phyloP scores from a whole-genome alignment of 805 yeast species.

The Suhomyces canberraensis region DNA sequence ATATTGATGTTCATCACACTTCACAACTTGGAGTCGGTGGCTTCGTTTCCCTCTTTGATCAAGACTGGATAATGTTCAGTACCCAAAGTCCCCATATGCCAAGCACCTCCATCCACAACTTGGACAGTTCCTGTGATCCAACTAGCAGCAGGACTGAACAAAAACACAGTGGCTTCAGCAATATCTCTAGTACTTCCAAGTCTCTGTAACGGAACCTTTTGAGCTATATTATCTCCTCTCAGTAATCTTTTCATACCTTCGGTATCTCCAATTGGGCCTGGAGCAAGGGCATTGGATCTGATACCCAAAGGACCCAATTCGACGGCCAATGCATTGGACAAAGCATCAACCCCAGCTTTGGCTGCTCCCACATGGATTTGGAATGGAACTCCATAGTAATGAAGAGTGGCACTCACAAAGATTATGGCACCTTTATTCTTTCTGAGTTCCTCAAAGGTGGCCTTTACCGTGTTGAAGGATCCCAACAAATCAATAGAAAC shows the following conservation, averaged over 20 bases:
- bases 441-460: constrained; percentile 35
- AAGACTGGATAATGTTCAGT: constrained; percentile 32
- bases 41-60: constrained; percentile 14
- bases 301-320: constrained; percentile 30
- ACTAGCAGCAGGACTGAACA: constrained; percentile 25
- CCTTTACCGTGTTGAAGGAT: constrained; percentile 41
- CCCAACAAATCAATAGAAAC: constrained; percentile 40
- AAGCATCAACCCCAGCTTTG: constrained; percentile 30
- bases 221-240: constrained; percentile 7
- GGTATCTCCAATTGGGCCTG: constrained; percentile 27
- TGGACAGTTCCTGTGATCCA: constrained; percentile 25
- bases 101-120: constrained; percentile 27
- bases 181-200: constrained; percentile 25
- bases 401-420: constrained; percentile 43
- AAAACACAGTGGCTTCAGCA: constrained; percentile 27
- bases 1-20: too few species aligned
- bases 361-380: constrained; percentile 30
- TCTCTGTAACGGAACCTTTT: constrained; percentile 22
- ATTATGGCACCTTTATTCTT: constrained; percentile 35
- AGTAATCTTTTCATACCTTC: constrained; percentile 25
- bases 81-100: constrained; percentile 22
- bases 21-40: constrained; percentile 12
- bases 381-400: constrained; percentile 44
- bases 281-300: constrained; percentile 26
- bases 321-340: constrained; percentile 28